Evolutionary conservation across 768 basidiomycete genomes (phyloP).

Genomic region (Tremella mesenterica): DNA sequence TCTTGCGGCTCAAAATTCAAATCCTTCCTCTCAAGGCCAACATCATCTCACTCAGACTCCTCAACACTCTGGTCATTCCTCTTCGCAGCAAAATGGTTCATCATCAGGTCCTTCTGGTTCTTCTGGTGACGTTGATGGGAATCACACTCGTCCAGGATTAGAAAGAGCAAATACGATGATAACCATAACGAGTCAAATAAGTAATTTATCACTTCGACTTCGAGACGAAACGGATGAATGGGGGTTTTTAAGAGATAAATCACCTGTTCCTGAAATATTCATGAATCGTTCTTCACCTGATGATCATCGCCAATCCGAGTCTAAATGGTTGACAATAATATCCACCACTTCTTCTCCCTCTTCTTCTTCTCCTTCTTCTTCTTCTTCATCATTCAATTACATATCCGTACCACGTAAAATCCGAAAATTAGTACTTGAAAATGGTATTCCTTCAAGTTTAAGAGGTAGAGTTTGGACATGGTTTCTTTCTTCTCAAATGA

Average conservation of each 20-base stretch:
- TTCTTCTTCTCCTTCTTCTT: no score
- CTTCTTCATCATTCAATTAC: no score
- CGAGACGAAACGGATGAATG: slow-evolving; percentile 39
- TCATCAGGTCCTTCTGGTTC: background rate
- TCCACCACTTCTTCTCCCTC: no score
- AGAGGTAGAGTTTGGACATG: slow-evolving; percentile 41
- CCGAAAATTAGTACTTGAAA: slow-evolving; percentile 31
- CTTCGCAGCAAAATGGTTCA: background rate
- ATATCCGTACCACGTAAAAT: no score
- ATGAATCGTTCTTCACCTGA: slow-evolving; percentile 13
- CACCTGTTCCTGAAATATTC: slow-evolving; percentile 37
- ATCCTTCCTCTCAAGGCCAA: background rate
- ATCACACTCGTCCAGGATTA: background rate
- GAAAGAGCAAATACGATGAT: background rate
- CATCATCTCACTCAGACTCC: no score
- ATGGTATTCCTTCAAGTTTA: slow-evolving; percentile 30
- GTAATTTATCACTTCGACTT: slow-evolving; percentile 5
- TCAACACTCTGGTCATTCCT: no score
- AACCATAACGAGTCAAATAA: background rate
- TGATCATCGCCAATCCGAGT: slow-evolving; percentile 28
- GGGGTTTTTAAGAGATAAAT: slow-evolving; percentile 35
- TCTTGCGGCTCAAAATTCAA: no score
- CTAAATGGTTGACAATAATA: no score
- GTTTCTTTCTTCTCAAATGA: slow-evolving; percentile 29
- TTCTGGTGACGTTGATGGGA: background rate